Conservation (phyloP, 75 land plant genomes). For the Cunninghamia lanceolata region DNA sequence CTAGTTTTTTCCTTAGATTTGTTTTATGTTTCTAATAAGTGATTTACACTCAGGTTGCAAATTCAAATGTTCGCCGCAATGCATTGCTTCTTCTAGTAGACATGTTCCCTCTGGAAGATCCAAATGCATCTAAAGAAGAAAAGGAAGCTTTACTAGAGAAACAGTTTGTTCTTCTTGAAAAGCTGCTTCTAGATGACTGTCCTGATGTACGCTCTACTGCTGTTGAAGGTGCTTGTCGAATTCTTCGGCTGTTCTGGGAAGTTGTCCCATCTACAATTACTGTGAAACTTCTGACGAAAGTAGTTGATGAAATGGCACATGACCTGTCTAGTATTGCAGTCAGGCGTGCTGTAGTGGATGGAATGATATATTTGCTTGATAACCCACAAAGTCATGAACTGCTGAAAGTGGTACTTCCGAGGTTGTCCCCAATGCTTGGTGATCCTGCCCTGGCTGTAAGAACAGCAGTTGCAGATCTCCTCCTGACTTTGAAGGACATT, state of each 20-base stretch:
- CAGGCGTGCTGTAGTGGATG: constrained; percentile 64
- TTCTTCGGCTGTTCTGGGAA: constrained; percentile 87
- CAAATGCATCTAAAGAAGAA: constrained; percentile 70
- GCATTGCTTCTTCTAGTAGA: constrained; percentile 78
- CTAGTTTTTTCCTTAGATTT: not conserved
- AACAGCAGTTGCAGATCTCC: constrained; percentile 59
- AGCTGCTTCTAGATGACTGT: constrained; percentile 64
- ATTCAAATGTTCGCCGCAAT: constrained; percentile 86
- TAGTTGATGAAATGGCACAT: constrained; percentile 67
- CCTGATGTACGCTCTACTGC: constrained; percentile 77
- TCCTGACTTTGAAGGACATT: constrained; percentile 56
- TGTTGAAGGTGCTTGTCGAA: constrained; percentile 79
- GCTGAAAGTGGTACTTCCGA: constrained; percentile 70
- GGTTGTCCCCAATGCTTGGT: constrained; percentile 48
- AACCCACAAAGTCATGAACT: constrained; percentile 85
- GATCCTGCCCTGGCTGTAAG: constrained; percentile 61
- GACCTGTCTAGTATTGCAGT: constrained; percentile 64
- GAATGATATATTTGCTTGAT: constrained; percentile 68
- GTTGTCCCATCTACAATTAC: constrained; percentile 66
- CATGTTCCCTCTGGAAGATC: constrained; percentile 85
- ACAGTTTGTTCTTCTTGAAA: constrained; percentile 76
- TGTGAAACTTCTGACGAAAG: constrained; percentile 57
- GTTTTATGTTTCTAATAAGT: not conserved
- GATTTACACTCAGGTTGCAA: constrained; percentile 65
- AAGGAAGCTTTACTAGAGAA: constrained; percentile 72